A percentile compares a stretch with the other conserved stretches of the same genome.
These are phyloP conservation scores for Salvia miltiorrhiza DNA, from an alignment of 257 asterid genomes.

Conservation along the genomic window DNA sequence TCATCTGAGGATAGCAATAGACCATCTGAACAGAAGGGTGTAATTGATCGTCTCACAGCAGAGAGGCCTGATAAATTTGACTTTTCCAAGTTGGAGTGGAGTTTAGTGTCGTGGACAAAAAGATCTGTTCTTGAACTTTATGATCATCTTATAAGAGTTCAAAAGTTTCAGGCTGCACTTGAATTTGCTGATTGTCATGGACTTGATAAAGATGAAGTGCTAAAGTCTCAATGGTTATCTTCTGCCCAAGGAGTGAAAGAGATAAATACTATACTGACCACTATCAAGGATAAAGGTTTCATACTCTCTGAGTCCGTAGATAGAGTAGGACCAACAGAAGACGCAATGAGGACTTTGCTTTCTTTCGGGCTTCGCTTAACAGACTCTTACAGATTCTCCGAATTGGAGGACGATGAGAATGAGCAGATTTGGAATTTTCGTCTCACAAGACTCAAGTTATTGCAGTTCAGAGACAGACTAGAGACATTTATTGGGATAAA, in stretches of 20 bases:
- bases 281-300: constrained; percentile 67
- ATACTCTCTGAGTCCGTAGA: constrained; percentile 71
- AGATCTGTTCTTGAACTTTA: constrained; percentile 73
- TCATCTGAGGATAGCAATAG: constrained; percentile 34
- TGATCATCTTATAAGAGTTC: constrained; percentile 56
- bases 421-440: constrained; percentile 72
- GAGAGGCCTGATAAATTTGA: constrained; percentile 37
- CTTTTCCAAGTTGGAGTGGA: constrained; percentile 60
- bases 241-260: constrained; percentile 77
- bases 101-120: constrained; percentile 59
- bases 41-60: constrained; percentile 33
- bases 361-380: constrained; percentile 75
- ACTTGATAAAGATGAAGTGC: constrained; percentile 82
- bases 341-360: constrained; percentile 64
- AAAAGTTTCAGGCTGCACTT: constrained; percentile 73
- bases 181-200: constrained; percentile 75
- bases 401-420: constrained; percentile 44
- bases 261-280: constrained; percentile 55
- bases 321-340: constrained; percentile 81
- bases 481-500: constrained; percentile 95
- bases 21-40: constrained; percentile 40
- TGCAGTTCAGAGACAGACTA: constrained; percentile 76
- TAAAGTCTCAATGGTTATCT: constrained; percentile 84
- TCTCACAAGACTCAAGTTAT: constrained; percentile 70
- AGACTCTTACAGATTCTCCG: constrained; percentile 56